Evolutionary conservation across 306 rosid species (phyloP), one percentile per base, ranked within the genome.

Genomic region (Prunus dulcis): DNA sequence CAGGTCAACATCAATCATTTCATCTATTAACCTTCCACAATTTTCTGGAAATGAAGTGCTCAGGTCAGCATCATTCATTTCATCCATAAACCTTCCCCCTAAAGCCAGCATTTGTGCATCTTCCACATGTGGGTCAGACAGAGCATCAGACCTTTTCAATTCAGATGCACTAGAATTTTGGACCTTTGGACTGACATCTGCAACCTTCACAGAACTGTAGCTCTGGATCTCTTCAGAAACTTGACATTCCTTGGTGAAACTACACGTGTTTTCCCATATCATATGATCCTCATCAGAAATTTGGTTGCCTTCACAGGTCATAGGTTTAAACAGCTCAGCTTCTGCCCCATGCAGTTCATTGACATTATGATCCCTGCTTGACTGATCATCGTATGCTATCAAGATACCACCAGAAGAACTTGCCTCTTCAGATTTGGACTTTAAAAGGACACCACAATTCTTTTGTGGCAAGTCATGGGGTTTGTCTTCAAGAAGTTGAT

Each of bases 141-240:
- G 72, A 53, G 71, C 76, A 38, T 70, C 49, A 77, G 80, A 70
- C 23, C 43, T 82, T 52, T 46, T 77, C 49, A 25, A 25, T 70
- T 46, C 80, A 62, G 73, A 64, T 82, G 68, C 83, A 69, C 76
- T 43, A 65, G 72, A 75, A 57, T 82, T 81, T 32, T 30, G 55
- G 45, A 49, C 64, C 43, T 79, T 64, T 43, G 74, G 77, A 76
- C 51, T 77, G 76, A 61, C 74, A 51, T 61, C 76, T 28, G 76
- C 87, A 78, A 60, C 79, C 57, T 47, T 53, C 67, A 55, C 63
- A 73, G 38, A 73, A 58, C 56, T 67, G 69, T 13, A 34, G n/a
- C 65, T 82, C 77, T 55, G 80, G 9, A 72, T 62, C 27, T 83
- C 88, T 74, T 64, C 81, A 7, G 84, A 84, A 75, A 73, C 52